Conservation (phyloP, 345 rosid species). For the Eucalyptus shirleyi region DNA sequence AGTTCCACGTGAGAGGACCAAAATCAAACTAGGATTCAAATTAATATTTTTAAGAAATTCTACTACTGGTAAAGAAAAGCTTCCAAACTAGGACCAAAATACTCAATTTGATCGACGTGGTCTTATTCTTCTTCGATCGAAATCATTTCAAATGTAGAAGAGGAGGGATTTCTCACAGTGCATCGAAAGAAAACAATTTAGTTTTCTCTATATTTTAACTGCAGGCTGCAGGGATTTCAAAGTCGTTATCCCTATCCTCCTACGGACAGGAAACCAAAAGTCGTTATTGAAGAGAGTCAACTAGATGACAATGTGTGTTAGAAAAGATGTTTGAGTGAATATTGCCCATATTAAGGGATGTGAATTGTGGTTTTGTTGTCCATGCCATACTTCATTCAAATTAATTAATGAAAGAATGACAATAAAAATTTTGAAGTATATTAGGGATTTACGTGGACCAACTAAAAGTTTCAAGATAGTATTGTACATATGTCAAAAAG, state of each 20-base stretch:
- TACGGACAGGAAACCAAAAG: background rate
- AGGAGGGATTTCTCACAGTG: background rate
- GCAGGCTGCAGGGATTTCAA: background rate
- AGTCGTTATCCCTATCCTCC: background rate
- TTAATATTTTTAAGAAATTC: background rate
- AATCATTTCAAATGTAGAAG: background rate
- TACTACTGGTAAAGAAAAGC: background rate
- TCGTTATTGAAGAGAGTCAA: background rate
- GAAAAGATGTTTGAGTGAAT: background rate
- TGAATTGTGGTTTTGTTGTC: background rate
- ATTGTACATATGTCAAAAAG: too few species aligned
- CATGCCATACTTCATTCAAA: background rate
- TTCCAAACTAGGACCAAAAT: background rate
- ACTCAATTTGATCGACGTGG: background rate
- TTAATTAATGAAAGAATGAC: background rate
- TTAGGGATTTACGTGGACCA: background rate
- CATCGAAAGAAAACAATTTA: background rate
- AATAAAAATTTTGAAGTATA: background rate
- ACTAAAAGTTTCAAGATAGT: fast-evolving
- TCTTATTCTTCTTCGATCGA: background rate
- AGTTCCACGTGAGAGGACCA: background rate
- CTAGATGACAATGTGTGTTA: background rate
- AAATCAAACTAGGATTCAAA: background rate
- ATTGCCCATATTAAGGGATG: background rate
- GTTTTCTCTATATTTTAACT: background rate